Conservation (phyloP, 2,329 filamentous ascomycete genomes). For the Ascochyta rabiei region DNA sequence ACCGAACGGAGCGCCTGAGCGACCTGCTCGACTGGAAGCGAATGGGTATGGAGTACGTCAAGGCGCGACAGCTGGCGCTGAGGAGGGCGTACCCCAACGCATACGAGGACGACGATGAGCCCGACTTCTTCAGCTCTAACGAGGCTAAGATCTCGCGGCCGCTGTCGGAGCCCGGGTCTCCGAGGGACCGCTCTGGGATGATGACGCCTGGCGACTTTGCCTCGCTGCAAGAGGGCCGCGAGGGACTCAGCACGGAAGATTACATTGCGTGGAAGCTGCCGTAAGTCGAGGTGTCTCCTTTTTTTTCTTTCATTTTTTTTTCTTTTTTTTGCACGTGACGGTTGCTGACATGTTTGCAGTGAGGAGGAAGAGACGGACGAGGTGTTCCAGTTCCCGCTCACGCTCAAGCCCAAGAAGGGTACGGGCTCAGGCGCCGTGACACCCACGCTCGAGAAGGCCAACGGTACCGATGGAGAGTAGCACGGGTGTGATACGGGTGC, state of each 20-base stretch:
- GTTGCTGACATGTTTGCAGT: conserved; percentile 38
- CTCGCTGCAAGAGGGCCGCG: conserved; percentile 89
- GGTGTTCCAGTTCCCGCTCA: conserved; percentile 74
- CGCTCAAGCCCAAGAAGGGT: conserved; percentile 59
- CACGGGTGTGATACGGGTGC: conserved; percentile 5
- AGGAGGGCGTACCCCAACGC: conserved; percentile 88
- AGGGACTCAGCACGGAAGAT: conserved; percentile 93
- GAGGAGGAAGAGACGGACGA: conserved; percentile 94
- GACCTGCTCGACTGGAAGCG: conserved; percentile 98
- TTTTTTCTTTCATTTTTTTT: too few relatives aligned
- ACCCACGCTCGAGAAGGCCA: conserved; percentile 36
- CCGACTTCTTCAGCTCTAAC: conserved; percentile 88
- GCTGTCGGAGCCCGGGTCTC: conserved; percentile 91
- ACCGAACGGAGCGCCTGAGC: conserved; percentile 91
- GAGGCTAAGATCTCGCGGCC: conserved; percentile 96
- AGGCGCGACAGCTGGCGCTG: conserved; percentile 90
- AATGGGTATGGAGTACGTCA: conserved; percentile 99
- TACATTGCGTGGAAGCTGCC: conserved; percentile 98
- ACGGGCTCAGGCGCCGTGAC: conserved; percentile 39
- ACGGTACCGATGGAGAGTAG: conserved; percentile 32
- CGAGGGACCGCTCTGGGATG: conserved; percentile 89
- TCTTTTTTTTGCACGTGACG: too few relatives aligned
- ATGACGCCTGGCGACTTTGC: conserved; percentile 99
- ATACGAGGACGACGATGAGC: conserved; percentile 77
- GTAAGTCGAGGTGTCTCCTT: conserved; percentile 64